Base-by-base conservation (phyloP, 1,284 basidiomycete species). In the Ceratobasidium sp. region DNA sequence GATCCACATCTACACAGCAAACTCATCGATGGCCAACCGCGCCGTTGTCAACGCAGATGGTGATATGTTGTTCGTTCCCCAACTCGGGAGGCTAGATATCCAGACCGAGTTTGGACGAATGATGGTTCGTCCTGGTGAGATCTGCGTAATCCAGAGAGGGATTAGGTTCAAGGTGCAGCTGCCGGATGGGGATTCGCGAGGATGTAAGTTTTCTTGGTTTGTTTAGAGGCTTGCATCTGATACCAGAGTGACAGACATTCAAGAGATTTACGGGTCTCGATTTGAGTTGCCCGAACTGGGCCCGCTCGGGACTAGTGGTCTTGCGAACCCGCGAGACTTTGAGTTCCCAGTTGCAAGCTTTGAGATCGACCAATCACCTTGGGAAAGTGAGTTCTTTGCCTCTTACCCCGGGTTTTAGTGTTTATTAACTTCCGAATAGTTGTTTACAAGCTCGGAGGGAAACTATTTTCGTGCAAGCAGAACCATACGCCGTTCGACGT, bases 401-500 rank as follows among this genome's bases (percentile, higher is more conserved):
- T 34, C 12, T 52, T 42, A 20, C 22, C 32, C 57, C 2, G 43
- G 3, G 56, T 45, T 35, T 22, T 43, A 13, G 13, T 34, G 15
- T 31, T 52, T 25, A 68, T 40, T 49, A 72, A 57, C 47, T 70
- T 35, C 34, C 68, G 35, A 50, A 31, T 72, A 83, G 82, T 84
- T 73, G 76, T 83, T 42, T 85, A 83, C 78, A 85, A 85, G 83
- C 84, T 89, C 27, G 80, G 82, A 70, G 87, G 87, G 5, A 79
- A 85, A 75, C 77, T 87, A 15, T 87, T 85, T 75, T 76, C 78
- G 6, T 87, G 85, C 74, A 78, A 79, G 55, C 87, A 89, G 73
- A 81, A 86, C 52, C 87, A 89, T 75, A 87, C 87, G 0, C 87
- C 88, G 0, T 90, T 89, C 76, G 89, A 91, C 74, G 88, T 90